phyloP scores from a whole-genome alignment of 148 eudicot species.

The Rhododendron mucronatum region DNA sequence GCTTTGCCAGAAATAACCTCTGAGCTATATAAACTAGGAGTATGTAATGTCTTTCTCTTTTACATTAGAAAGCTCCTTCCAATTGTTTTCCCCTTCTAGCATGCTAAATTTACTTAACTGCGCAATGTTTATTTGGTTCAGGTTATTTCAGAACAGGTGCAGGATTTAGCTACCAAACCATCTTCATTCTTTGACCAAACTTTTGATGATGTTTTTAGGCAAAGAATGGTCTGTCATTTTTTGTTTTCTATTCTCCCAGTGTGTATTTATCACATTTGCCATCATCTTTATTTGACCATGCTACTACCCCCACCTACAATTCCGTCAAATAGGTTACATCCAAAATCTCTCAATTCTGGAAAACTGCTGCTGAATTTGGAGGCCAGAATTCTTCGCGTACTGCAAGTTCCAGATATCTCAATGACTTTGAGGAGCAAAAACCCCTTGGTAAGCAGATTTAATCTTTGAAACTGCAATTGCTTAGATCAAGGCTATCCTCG shows the following conservation, averaged over 20 bases:
- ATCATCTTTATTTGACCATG: slow-evolving; percentile 1
- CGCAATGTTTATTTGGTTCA: slow-evolving; percentile 27
- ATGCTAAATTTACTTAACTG: background rate
- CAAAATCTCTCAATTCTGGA: slow-evolving; percentile 76
- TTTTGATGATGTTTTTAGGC: slow-evolving; percentile 52
- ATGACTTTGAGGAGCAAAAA: slow-evolving; percentile 90
- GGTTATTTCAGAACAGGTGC: slow-evolving; percentile 67
- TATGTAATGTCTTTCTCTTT: slow-evolving; percentile 25
- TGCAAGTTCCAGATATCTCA: slow-evolving; percentile 75
- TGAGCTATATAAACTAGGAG: slow-evolving; percentile 75
- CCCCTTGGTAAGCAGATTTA: slow-evolving; percentile 60
- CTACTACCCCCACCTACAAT: slow-evolving; percentile 2
- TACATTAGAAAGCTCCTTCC: background rate
- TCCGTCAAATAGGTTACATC: slow-evolving; percentile 47
- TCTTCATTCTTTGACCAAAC: slow-evolving; percentile 60
- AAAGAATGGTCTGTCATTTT: slow-evolving; percentile 50
- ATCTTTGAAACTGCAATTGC: background rate
- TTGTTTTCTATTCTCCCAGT: background rate
- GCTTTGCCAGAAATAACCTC: slow-evolving; percentile 81
- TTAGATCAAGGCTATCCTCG: background rate
- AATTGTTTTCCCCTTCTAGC: background rate
- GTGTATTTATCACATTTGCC: background rate
- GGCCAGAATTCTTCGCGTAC: slow-evolving; percentile 46
- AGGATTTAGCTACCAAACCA: slow-evolving; percentile 57
- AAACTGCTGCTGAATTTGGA: slow-evolving; percentile 55